A percentile compares a stretch with the other conserved stretches of the same genome.
These are phyloP conservation scores for Orbilia javanica DNA, from an alignment of 2,329 filamentous ascomycete genomes.

Conservation along the genomic window DNA sequence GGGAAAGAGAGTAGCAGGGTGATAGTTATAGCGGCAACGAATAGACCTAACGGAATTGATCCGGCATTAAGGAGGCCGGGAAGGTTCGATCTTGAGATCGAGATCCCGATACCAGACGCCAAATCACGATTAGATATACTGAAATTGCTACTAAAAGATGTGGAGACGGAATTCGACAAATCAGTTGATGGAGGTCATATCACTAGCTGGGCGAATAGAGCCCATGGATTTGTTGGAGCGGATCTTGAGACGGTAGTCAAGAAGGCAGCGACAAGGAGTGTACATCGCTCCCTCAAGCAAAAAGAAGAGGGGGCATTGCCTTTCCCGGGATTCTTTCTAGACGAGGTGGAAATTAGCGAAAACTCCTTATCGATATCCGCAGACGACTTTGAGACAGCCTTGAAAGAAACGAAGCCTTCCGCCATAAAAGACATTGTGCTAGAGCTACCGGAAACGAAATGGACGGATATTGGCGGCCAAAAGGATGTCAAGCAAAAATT, in stretches of 20 bases:
- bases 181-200: slow-evolving; percentile 57
- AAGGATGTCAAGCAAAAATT: slow-evolving; percentile 70
- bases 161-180: slow-evolving; percentile 57
- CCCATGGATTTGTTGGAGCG: slow-evolving; percentile 62
- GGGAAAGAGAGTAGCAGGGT: slow-evolving; percentile 53
- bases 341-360: slow-evolving; percentile 34
- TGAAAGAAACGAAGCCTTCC: slow-evolving; percentile 73
- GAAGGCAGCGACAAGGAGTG: slow-evolving; percentile 53
- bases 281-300: slow-evolving; percentile 41
- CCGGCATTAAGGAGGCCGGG: slow-evolving; percentile 61
- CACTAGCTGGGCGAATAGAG: slow-evolving; percentile 59
- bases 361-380: slow-evolving; percentile 42
- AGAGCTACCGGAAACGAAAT: slow-evolving; percentile 74
- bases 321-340: slow-evolving; percentile 52
- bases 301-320: neutral
- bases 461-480: slow-evolving; percentile 76
- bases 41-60: slow-evolving; percentile 61
- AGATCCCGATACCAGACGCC: slow-evolving; percentile 61
- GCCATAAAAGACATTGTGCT: slow-evolving; percentile 76
- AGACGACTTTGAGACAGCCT: slow-evolving; percentile 69
- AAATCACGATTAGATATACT: slow-evolving; percentile 61
- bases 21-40: slow-evolving; percentile 62
- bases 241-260: slow-evolving; percentile 61
- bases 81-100: slow-evolving; percentile 62
- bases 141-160: slow-evolving; percentile 58